Base-by-base conservation (phyloP, 495 filamentous ascomycete species). In the Talaromyces trachyspermus region DNA sequence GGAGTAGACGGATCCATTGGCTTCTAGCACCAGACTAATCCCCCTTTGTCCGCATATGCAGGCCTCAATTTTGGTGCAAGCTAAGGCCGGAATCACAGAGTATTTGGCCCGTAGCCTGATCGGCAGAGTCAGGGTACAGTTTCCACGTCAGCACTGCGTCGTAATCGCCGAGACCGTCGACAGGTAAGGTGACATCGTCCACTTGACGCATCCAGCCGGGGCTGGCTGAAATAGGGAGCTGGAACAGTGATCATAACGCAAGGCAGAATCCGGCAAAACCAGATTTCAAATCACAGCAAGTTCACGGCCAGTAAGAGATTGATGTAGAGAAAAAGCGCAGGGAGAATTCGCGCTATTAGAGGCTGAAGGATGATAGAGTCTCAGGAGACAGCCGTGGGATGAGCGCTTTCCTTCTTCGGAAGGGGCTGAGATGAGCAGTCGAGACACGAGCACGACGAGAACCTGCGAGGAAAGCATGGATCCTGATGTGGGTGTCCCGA, bases 401-500 rank as follows among this genome's bases (percentile, higher is more conserved):
- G 33, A 36, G 33, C 14, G 33, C 33, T 36, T 36, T 36, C 33
- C 33, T 2, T 33, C 19, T n/a, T 36, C 10, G 10, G 33, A 14
- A 36, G 19, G 33, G 33, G 33, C 10, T 36, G 14, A 17, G 38
- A 41, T 17, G 38, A 41, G 18, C 18, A 2, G 19, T 18, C 36
- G 19, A 39, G 38, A 20, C 38, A 11, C 6, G 15, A 12, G 19
- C 20, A 3, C 38, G 22, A 20, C 38, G 38, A n/a, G n/a, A n/a
- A n/a, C n/a, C n/a, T n/a, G n/a, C n/a, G n/a, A 15, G 22, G 38
- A 17, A 20, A 25, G 38, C 38, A 41, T 41, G 38, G 19, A 41
- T 22, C 38, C 19, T 12, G 38, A 23, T 0, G 22, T 41, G 9
- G 38, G 1, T 36, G 33, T 17, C n/a, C n/a, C n/a, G n/a, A n/a